These are phyloP conservation scores for Pseudocercospora eumusae DNA, from an alignment of 2,329 filamentous ascomycete genomes.

Conservation along the genomic window DNA sequence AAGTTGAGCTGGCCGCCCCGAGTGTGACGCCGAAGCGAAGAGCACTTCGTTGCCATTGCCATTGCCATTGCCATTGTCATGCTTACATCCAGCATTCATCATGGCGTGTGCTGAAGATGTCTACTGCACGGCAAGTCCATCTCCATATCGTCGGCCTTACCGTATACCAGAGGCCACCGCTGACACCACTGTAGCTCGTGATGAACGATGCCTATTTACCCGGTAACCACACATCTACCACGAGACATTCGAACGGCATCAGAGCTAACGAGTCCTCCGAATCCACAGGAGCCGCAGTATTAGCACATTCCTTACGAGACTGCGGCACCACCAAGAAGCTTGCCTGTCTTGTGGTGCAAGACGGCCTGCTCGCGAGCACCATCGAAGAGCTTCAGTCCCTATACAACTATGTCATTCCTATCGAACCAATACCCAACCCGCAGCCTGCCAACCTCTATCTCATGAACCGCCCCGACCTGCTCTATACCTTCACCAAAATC, in stretches of 20 bases:
- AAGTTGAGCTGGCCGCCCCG: constrained; percentile 1
- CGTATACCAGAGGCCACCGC: neutral
- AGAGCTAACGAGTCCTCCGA: neutral
- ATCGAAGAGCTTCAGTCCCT: constrained; percentile 79
- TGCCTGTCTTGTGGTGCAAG: constrained; percentile 78
- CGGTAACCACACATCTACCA: constrained; percentile 59
- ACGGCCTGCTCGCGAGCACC: constrained; percentile 73
- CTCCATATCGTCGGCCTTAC: neutral
- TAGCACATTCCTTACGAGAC: constrained; percentile 93
- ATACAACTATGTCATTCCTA: constrained; percentile 86
- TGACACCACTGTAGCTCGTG: constrained; percentile 65
- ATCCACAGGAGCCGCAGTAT: constrained; percentile 76
- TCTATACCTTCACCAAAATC: constrained; percentile 95
- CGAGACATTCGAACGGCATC: neutral
- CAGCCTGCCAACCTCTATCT: constrained; percentile 80
- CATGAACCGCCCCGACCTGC: constrained; percentile 87
- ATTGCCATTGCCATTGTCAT: too few relatives aligned
- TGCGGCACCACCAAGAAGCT: constrained; percentile 82
- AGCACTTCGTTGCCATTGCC: too few relatives aligned
- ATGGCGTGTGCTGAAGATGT: constrained; percentile 55
- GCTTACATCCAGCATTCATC: neutral
- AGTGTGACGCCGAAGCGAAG: neutral
- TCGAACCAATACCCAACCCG: constrained; percentile 74
- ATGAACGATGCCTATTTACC: constrained; percentile 91
- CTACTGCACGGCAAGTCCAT: constrained; percentile 62